Evolutionary conservation across 305 asterid genomes (phyloP).

Genomic region (Fraxinus velutina): DNA sequence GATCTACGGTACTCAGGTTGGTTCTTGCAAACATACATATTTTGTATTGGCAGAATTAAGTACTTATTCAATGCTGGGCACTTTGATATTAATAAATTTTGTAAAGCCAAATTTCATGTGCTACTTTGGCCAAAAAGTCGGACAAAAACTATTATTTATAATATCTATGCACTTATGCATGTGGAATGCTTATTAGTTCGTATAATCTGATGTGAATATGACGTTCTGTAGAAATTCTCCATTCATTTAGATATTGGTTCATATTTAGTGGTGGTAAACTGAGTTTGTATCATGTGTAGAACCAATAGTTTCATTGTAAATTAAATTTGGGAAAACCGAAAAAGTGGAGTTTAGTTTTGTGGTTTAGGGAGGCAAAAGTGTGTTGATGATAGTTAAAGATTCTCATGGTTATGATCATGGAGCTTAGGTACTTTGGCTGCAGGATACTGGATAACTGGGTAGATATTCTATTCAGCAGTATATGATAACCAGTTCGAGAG

Average conservation of each 20-base stretch:
- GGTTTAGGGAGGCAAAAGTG: background rate
- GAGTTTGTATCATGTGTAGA: background rate
- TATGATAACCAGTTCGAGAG: background rate
- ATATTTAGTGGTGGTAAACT: background rate
- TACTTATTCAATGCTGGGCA: background rate
- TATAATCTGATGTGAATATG: background rate
- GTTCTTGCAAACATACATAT: conserved; percentile 22
- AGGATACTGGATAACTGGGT: background rate
- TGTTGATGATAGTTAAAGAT: background rate
- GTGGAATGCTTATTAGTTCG: background rate
- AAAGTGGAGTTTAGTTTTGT: background rate
- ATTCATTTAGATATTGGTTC: background rate
- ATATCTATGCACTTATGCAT: background rate
- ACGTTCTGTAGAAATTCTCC: background rate
- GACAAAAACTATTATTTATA: background rate
- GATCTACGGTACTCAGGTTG: conserved; percentile 69
- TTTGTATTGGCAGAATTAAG: conserved; percentile 15
- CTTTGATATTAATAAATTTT: background rate
- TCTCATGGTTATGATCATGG: background rate
- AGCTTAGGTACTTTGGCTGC: background rate
- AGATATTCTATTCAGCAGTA: background rate
- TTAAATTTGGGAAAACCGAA: background rate
- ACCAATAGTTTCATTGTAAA: background rate
- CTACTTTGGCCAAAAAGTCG: background rate
- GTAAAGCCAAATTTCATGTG: background rate